These are phyloP conservation scores for Apiotrichum veenhuisii DNA, from an alignment of 1,284 basidiomycete genomes.

Conservation along the genomic window DNA sequence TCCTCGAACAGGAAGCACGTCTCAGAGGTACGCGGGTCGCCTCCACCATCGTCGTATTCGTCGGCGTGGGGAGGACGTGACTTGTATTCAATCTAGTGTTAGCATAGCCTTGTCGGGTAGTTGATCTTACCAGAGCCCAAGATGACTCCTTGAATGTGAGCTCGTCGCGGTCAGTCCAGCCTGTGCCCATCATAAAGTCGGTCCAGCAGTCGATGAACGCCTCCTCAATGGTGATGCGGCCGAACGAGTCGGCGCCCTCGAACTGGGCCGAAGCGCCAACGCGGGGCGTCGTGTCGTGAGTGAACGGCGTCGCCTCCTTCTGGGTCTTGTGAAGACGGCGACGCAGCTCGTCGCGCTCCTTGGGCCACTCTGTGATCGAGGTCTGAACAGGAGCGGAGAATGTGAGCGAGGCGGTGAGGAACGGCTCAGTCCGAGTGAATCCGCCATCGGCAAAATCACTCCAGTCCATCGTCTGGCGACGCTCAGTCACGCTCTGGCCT, in stretches of 20 bases:
- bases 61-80: constrained; percentile 47
- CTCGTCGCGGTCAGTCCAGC: constrained; percentile 71
- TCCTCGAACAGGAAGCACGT: constrained; percentile 78
- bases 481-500: constrained; percentile 61
- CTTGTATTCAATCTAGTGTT: constrained; percentile 71
- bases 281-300: constrained; percentile 78
- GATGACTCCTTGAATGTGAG: constrained; percentile 76
- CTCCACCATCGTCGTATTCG: constrained; percentile 20
- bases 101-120: neutral
- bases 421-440: constrained; percentile 69
- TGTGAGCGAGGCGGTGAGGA: constrained; percentile 71
- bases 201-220: constrained; percentile 81
- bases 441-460: constrained; percentile 73
- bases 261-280: constrained; percentile 40
- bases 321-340: constrained; percentile 77
- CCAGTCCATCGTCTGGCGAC: constrained; percentile 77
- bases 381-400: constrained; percentile 67
- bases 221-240: constrained; percentile 68
- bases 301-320: constrained; percentile 71
- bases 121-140: constrained; percentile 73
- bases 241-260: constrained; percentile 54
- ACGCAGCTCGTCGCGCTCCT: constrained; percentile 65
- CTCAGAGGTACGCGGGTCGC: constrained; percentile 58
- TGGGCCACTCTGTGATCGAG: constrained; percentile 66
- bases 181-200: constrained; percentile 73